Percentiles rank a stretch among this genome's conserved stretches.
Conservation (phyloP, 257 asterid genomes). For the Nicotiana undulata region DNA sequence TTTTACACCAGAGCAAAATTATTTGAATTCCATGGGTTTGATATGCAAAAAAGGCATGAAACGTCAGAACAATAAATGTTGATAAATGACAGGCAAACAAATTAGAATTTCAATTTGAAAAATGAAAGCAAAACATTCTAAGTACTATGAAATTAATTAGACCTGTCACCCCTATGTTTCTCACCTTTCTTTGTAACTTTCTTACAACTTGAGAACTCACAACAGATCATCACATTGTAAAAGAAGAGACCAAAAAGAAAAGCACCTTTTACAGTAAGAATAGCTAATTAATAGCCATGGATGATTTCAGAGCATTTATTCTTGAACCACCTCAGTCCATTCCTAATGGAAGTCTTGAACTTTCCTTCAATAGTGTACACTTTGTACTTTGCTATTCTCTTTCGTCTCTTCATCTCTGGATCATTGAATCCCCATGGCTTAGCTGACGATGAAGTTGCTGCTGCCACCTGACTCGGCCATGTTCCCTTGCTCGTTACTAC, state of each 20-base stretch:
- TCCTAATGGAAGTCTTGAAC: slow-evolving; percentile 61
- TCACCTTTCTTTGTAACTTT: not conserved
- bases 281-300: slow-evolving; percentile 42
- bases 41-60: not conserved
- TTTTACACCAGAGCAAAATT: no score
- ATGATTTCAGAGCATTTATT: slow-evolving; percentile 66
- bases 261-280: not conserved
- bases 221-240: not conserved
- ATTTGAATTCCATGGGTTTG: not conserved
- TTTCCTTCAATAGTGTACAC: slow-evolving; percentile 68
- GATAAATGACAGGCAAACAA: not conserved
- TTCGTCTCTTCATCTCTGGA: slow-evolving; percentile 61
- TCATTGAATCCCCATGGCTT: slow-evolving; percentile 68
- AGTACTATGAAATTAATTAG: not conserved
- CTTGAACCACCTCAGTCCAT: slow-evolving; percentile 65
- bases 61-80: not conserved
- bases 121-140: not conserved
- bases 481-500: slow-evolving; percentile 8
- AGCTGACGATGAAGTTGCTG: slow-evolving; percentile 17
- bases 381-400: slow-evolving; percentile 67
- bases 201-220: not conserved
- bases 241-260: not conserved
- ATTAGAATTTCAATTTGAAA: not conserved
- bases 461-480: slow-evolving; percentile 15
- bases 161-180: not conserved